Conservation (phyloP, 768 basidiomycete species). For the Boletus rex-veris region DNA sequence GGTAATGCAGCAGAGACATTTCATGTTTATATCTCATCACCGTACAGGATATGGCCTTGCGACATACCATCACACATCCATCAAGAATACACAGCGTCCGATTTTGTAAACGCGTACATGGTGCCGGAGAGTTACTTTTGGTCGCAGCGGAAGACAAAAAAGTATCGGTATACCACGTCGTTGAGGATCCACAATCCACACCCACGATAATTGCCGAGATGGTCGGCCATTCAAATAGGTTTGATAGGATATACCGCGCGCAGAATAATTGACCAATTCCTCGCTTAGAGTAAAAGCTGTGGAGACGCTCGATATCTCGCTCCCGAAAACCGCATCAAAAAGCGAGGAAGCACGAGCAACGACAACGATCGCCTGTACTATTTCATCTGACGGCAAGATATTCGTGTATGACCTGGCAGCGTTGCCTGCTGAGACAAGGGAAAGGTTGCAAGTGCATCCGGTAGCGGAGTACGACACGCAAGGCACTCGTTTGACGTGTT, state of each 20-base stretch:
- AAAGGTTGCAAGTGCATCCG: conserved; percentile 44
- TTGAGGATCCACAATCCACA: conserved; percentile 38
- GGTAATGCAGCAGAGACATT: neutral
- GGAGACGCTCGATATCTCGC: conserved; percentile 58
- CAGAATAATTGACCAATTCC: neutral
- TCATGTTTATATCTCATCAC: neutral
- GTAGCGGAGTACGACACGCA: conserved; percentile 76
- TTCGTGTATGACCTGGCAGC: conserved; percentile 67
- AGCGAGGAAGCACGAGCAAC: conserved; percentile 27
- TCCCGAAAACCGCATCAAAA: conserved; percentile 36
- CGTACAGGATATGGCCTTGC: conserved; percentile 69
- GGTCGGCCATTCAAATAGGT: conserved; percentile 87
- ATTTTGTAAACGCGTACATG: conserved; percentile 62
- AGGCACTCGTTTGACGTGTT: conserved; percentile 80
- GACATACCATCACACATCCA: conserved; percentile 70
- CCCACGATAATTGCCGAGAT: conserved; percentile 68
- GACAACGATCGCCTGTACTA: conserved; percentile 68
- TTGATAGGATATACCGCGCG: neutral
- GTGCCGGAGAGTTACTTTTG: conserved; percentile 65
- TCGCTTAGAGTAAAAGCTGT: conserved; percentile 72
- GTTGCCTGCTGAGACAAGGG: conserved; percentile 35
- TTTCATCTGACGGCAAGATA: conserved; percentile 88
- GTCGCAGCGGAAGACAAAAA: conserved; percentile 91
- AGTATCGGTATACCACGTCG: conserved; percentile 70
- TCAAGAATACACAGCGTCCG: conserved; percentile 82